Evolutionary conservation across 495 filamentous ascomycete genomes (phyloP).

Genomic region (Xylaria cubensis): DNA sequence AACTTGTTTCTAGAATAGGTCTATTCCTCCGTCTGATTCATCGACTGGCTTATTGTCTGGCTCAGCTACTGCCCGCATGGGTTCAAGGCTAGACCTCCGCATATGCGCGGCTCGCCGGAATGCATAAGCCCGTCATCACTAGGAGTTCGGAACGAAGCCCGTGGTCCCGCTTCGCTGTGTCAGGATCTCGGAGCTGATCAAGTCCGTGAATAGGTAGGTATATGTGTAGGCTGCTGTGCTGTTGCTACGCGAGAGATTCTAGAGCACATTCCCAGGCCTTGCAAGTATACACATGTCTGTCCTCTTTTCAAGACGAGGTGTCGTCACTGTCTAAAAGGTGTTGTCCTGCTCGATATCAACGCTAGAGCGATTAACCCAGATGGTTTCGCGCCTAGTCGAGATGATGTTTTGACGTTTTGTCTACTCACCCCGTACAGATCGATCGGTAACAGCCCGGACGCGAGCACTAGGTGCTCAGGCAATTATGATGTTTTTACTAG

Average conservation of each 20-base stretch:
- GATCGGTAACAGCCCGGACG: not conserved
- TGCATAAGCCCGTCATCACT: not conserved
- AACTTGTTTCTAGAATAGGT: not conserved
- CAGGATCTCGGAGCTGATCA: too few species aligned
- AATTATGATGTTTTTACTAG: not conserved
- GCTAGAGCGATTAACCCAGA: not conserved
- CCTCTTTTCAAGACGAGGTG: too few species aligned
- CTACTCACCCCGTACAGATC: not conserved
- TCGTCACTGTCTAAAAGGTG: too few species aligned
- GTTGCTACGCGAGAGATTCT: too few species aligned
- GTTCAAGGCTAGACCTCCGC: not conserved
- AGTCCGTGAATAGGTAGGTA: too few species aligned
- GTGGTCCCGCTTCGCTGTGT: not conserved
- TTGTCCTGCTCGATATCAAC: not conserved
- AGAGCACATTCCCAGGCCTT: too few species aligned
- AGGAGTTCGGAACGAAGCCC: not conserved
- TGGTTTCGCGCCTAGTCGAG: not conserved
- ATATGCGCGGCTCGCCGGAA: not conserved
- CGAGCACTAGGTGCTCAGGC: not conserved
- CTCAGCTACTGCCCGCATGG: not conserved
- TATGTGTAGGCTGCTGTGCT: too few species aligned
- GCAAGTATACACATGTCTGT: too few species aligned
- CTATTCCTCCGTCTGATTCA: not conserved
- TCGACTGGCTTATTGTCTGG: not conserved
- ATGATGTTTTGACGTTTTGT: conserved; percentile 1